Conservation (phyloP, 164 flowering plant species). For the Dillenia suffruticosa region DNA sequence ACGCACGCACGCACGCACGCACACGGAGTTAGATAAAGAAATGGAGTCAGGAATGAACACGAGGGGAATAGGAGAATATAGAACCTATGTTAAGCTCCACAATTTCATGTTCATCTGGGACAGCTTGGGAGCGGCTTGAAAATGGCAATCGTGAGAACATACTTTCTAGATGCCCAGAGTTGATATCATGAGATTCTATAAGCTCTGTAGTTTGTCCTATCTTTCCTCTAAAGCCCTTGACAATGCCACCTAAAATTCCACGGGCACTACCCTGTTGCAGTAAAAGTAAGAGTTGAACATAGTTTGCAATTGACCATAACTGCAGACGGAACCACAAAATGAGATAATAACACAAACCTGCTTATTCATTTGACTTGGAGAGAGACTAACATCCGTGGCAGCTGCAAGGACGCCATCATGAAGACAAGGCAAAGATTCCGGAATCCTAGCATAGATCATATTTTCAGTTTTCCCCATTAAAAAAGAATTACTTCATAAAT, state of each 20-base stretch:
- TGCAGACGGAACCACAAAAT: no score
- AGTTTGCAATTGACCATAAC: no score
- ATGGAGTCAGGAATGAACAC: no score
- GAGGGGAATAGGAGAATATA: not conserved
- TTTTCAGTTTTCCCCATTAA: no score
- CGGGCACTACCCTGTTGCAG: constrained; percentile 34
- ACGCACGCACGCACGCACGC: not conserved
- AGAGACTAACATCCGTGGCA: constrained; percentile 60
- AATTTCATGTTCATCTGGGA: constrained; percentile 22
- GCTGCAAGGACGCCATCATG: constrained; percentile 92
- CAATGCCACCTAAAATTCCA: constrained; percentile 52
- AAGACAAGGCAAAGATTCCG: constrained; percentile 70
- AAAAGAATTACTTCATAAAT: no score
- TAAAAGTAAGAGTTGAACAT: not conserved
- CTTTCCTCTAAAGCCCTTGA: constrained; percentile 57
- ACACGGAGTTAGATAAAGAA: not conserved
- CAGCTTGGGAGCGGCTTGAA: constrained; percentile 24
- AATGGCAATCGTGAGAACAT: constrained; percentile 57
- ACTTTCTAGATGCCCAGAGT: constrained; percentile 38
- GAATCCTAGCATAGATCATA: constrained; percentile 36
- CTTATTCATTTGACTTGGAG: constrained; percentile 53
- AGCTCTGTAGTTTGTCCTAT: constrained; percentile 18
- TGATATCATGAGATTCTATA: constrained; percentile 16
- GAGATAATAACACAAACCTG: constrained; percentile 38
- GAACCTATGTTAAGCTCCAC: constrained; percentile 70